Percentiles rank a stretch among this genome's conserved stretches.
Evolutionary conservation across 495 filamentous ascomycete genomes (phyloP).

Genomic region (Aspergillus conjunctus): DNA sequence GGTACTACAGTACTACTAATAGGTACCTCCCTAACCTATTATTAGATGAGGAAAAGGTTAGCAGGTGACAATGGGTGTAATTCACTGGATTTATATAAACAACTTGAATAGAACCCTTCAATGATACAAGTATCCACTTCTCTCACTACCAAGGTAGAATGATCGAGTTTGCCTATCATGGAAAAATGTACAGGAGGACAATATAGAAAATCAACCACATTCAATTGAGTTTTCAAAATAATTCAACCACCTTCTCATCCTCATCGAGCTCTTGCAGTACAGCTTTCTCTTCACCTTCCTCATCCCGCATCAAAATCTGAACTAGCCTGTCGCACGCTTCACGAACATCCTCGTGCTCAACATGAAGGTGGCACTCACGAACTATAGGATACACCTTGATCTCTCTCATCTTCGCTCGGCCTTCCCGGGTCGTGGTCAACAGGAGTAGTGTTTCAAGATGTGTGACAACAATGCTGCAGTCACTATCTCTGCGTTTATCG

Average conservation of each 20-base stretch:
- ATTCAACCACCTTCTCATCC: conserved; percentile 38
- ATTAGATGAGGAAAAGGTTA: too few relatives aligned
- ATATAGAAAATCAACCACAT: too few relatives aligned
- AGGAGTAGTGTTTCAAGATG: conserved; percentile 87
- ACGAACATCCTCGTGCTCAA: conserved; percentile 77
- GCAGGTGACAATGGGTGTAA: too few relatives aligned
- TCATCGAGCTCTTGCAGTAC: conserved; percentile 34
- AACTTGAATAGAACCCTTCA: too few relatives aligned
- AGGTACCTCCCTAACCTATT: too few relatives aligned
- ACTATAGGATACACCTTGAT: conserved; percentile 88
- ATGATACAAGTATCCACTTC: too few relatives aligned
- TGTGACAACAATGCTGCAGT: conserved; percentile 72
- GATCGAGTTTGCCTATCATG: too few relatives aligned
- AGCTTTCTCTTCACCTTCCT: conserved; percentile 39
- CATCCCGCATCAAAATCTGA: conserved; percentile 88
- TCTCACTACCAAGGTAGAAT: too few relatives aligned
- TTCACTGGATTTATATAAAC: too few relatives aligned
- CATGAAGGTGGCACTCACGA: conserved; percentile 77
- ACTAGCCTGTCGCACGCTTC: conserved; percentile 89
- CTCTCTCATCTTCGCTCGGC: conserved; percentile 68
- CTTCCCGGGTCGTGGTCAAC: conserved; percentile 75
- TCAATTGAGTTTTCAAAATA: conserved; percentile 20
- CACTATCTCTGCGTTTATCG: conserved; percentile 80
- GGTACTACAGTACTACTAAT: too few relatives aligned
- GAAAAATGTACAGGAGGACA: too few relatives aligned